phyloP scores from a whole-genome alignment of 169 alveolate species.

The Eimeria praecox region DNA sequence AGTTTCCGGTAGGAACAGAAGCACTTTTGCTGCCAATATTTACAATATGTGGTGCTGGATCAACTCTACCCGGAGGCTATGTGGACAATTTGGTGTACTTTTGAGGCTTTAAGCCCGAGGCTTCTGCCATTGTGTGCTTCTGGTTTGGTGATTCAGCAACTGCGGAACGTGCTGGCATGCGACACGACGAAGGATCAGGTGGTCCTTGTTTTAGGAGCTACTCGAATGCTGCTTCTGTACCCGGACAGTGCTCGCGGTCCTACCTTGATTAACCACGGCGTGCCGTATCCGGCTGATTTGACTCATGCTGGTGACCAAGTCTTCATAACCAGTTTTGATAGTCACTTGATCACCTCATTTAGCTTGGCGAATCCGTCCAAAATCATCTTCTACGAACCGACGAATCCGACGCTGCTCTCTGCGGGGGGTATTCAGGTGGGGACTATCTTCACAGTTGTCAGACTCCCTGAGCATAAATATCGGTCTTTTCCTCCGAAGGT shows the following conservation, averaged over 20 bases:
- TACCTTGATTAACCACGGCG: slow-evolving; percentile 26
- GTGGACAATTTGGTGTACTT: not conserved
- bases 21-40: not conserved
- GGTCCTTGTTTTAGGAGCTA: slow-evolving; percentile 69
- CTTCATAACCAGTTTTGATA: slow-evolving; percentile 71
- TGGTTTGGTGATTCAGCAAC: slow-evolving; percentile 14
- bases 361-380: slow-evolving; percentile 30
- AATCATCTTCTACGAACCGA: slow-evolving; percentile 45
- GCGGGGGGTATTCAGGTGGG: slow-evolving; percentile 79
- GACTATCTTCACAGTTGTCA: not conserved
- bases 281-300: slow-evolving; percentile 73
- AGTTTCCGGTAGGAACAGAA: not conserved
- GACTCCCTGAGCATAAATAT: not conserved
- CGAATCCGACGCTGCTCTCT: slow-evolving; percentile 72
- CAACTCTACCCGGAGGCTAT: not conserved
- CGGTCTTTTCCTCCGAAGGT: not conserved
- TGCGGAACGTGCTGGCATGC: slow-evolving; percentile 73
- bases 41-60: not conserved
- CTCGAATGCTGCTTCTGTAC: slow-evolving; percentile 13
- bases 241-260: not conserved
- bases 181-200: slow-evolving; percentile 51
- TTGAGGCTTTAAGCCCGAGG: not conserved
- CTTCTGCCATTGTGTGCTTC: not conserved
- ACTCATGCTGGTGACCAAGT: slow-evolving; percentile 44
- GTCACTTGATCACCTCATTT: slow-evolving; percentile 63